Evolutionary conservation across 345 rosid genomes (phyloP).

Genomic region (Populus ilicifolia): DNA sequence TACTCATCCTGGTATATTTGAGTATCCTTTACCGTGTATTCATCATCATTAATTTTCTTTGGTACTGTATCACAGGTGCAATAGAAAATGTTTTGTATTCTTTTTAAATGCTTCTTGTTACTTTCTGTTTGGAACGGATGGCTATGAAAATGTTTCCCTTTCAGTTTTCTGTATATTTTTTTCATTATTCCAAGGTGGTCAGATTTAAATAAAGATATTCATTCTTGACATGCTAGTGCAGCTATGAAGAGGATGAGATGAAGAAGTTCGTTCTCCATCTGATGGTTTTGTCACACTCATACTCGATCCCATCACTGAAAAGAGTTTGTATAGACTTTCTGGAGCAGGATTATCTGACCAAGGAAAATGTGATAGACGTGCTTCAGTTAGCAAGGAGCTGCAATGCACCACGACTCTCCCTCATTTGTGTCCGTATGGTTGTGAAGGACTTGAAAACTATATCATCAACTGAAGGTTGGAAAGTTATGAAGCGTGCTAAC

Average conservation of each 20-base stretch:
- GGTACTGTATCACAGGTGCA: background rate
- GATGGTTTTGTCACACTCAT: constrained; percentile 73
- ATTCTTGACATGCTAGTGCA: constrained; percentile 33
- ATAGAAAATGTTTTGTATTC: background rate
- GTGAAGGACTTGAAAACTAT: constrained; percentile 70
- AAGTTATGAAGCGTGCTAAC: constrained; percentile 57
- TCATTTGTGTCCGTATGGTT: constrained; percentile 54
- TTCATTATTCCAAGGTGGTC: background rate
- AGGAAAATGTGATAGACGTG: constrained; percentile 77
- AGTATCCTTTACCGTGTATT: constrained; percentile 6
- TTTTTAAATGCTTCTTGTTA: background rate
- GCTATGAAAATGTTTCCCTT: background rate
- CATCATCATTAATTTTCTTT: background rate
- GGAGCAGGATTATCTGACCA: constrained; percentile 53
- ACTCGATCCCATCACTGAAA: constrained; percentile 62
- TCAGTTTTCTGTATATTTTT: background rate
- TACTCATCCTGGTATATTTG: constrained; percentile 71
- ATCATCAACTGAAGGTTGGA: constrained; percentile 81
- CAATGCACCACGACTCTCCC: constrained; percentile 59
- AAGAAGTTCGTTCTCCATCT: constrained; percentile 66
- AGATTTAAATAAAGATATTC: background rate
- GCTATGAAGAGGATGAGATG: constrained; percentile 73
- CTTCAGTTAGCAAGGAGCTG: constrained; percentile 74
- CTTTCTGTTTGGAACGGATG: background rate
- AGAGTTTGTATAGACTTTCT: constrained; percentile 50